Percentiles rank a stretch among this genome's conserved stretches.
Evolutionary conservation across 2,329 filamentous ascomycete genomes (phyloP).

Genomic region (Aureobasidium uvarum): DNA sequence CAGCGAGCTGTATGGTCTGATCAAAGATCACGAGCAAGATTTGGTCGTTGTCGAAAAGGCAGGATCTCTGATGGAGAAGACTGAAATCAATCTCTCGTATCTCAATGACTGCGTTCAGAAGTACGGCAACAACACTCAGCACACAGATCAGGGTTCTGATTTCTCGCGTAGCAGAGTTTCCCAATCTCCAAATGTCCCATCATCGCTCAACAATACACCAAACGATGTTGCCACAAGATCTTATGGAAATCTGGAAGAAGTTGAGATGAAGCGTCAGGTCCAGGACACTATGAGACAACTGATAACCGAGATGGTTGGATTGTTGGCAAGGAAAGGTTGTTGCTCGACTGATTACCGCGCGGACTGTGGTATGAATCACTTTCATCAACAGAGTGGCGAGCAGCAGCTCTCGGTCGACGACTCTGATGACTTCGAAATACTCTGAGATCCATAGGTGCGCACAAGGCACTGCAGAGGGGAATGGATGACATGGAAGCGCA

Average conservation of each 20-base stretch:
- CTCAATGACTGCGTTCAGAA: neutral
- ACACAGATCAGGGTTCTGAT: neutral
- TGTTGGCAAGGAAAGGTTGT: neutral
- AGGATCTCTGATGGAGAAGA: neutral
- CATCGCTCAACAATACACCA: neutral
- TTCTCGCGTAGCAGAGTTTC: neutral
- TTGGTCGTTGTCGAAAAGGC: neutral
- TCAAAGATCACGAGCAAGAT: constrained; percentile 5
- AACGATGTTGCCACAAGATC: neutral
- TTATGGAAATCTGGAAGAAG: neutral
- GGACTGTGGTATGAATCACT: neutral
- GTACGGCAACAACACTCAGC: neutral
- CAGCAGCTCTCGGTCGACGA: neutral
- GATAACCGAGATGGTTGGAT: neutral
- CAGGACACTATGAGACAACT: neutral
- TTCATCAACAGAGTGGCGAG: neutral
- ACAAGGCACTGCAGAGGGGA: neutral
- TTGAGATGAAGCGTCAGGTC: neutral
- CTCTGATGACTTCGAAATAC: neutral
- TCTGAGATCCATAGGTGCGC: neutral
- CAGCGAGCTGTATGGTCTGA: neutral
- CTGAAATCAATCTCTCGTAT: neutral
- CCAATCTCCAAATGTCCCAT: neutral
- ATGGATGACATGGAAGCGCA: neutral
- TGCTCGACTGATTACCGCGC: neutral